These are phyloP conservation scores for Leucoagaricus sp. DNA, from an alignment of 1,284 basidiomycete genomes.

Conservation along the genomic window DNA sequence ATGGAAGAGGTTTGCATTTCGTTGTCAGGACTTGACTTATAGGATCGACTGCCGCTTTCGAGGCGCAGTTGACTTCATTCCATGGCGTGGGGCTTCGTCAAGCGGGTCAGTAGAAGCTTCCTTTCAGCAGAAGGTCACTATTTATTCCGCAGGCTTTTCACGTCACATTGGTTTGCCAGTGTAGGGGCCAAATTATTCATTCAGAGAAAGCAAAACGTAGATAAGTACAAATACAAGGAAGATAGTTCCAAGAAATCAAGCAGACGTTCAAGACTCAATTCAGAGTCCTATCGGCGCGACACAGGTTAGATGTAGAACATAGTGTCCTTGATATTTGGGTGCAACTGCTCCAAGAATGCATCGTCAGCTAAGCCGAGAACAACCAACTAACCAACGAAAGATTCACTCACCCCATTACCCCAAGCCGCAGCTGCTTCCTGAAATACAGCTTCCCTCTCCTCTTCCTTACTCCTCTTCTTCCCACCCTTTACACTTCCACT, in stretches of 20 bases:
- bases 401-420: conserved; percentile 56
- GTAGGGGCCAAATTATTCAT: too few species aligned
- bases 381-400: not conserved
- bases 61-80: conserved; percentile 66
- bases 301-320: conserved; percentile 80
- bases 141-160: too few species aligned
- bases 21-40: conserved; percentile 66
- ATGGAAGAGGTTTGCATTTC: conserved; percentile 71
- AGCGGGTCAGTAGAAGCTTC: too few species aligned
- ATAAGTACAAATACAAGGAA: too few species aligned
- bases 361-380: conserved; percentile 6
- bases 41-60: conserved; percentile 65
- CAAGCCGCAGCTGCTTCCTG: conserved; percentile 54
- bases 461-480: conserved; percentile 34
- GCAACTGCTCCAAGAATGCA: conserved; percentile 35
- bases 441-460: conserved; percentile 52
- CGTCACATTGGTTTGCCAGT: too few species aligned
- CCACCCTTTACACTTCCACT: conserved; percentile 28
- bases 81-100: conserved; percentile 74
- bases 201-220: too few species aligned
- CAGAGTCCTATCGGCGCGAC: too few species aligned
- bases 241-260: too few species aligned
- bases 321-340: conserved; percentile 51
- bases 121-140: too few species aligned
- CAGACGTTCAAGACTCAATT: too few species aligned